Conservation (phyloP, 2,329 filamentous ascomycete species). For the Verticillium klebahnii region DNA sequence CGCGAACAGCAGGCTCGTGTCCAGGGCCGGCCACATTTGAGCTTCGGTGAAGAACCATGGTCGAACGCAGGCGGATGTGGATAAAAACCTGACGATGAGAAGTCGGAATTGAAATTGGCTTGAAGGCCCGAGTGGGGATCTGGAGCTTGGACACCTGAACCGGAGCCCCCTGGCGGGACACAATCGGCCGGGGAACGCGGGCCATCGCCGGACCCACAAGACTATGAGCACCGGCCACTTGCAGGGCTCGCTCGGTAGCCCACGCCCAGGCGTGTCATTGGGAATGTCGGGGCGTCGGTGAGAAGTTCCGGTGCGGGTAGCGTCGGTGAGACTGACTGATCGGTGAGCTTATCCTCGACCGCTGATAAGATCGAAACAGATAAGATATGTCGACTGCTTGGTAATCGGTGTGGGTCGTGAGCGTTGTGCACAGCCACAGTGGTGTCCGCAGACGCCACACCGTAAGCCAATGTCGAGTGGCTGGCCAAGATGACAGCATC, state of each 20-base stretch:
- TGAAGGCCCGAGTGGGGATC: background rate
- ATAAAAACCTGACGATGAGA: background rate
- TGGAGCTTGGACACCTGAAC: background rate
- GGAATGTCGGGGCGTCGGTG: background rate
- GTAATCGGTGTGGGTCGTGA: too few species aligned
- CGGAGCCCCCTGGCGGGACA: background rate
- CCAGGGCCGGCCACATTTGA: background rate
- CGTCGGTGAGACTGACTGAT: background rate
- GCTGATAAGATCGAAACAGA: too few species aligned
- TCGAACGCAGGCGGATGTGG: background rate
- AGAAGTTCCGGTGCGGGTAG: background rate
- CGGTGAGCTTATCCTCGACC: too few species aligned
- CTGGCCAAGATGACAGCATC: conserved; percentile 4
- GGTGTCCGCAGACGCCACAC: background rate
- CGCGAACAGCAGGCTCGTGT: background rate
- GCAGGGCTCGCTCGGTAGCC: background rate
- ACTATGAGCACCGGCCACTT: background rate
- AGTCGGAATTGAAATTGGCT: background rate
- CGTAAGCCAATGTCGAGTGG: background rate
- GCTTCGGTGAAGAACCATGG: background rate
- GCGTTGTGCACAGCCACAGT: background rate
- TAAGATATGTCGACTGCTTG: too few species aligned
- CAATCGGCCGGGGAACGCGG: conserved; percentile 1
- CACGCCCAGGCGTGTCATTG: background rate
- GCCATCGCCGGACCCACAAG: background rate